Base-by-base conservation (phyloP, 2,329 filamentous ascomycete genomes). In the Lecanicillium sp. region DNA sequence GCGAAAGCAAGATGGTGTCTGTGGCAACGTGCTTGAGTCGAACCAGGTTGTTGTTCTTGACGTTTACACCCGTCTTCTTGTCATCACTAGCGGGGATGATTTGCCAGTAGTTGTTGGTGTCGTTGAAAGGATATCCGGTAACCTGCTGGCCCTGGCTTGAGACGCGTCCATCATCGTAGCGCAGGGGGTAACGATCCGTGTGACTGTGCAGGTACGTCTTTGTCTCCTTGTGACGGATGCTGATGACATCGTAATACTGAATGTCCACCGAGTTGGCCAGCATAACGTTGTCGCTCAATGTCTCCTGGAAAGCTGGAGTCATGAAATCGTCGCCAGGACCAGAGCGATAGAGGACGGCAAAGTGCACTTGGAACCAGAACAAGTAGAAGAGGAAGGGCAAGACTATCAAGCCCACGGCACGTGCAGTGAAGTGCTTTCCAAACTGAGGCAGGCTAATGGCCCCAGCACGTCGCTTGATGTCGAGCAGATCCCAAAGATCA, bases 281-380 rank as follows among this genome's bases (percentile, higher is more conserved):
- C 86, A 98, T 92, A 44, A 83, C 66, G 57, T 98, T 98, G 68
- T 98, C 90, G 55, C 84, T 88, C 47, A 98, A 70, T 2, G 92
- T 96, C 67, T 95, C 89, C 67, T 98, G 92, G 69, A 98, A 98
- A 55, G 92, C 87, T 2, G 92, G 92, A 4, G 84, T 88, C 92
- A 98, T 98, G 67, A 98, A 98, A 55, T 96, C 90, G 57, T 98
- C 92, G 38, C 92, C 92, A 32, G 92, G 90, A 27, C 92, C 92
- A 37, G 92, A 96, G 43, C 82, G 76, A 48, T 68, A 83, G 45
- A 98, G 73, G 52, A 98, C 86, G 32, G 86, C 74, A 61, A 98
- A 98, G 67, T 98, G 92, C 20, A 98, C 89, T 72, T 98, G 92
- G 80, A 98, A 98, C 92, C 92, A 98, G 73, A 98, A 96, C 33